Conservation (phyloP, 1,284 basidiomycete genomes). For the Mycosarcoma mackinlayi region DNA sequence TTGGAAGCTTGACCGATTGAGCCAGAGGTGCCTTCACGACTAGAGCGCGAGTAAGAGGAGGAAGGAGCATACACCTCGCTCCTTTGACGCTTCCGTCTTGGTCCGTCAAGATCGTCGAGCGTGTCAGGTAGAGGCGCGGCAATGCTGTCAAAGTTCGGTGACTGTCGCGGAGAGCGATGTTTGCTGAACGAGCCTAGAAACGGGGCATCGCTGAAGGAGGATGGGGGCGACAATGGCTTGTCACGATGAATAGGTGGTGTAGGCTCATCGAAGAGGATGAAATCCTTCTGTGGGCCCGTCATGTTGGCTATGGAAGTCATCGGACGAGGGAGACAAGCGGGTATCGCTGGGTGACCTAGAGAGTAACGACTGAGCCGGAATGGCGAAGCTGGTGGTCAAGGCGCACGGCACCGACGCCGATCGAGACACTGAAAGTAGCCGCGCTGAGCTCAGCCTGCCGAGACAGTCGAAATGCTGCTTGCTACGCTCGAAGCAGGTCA, state of each 20-base stretch:
- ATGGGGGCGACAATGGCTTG: conserved; percentile 6
- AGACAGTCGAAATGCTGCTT: neutral
- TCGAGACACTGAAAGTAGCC: too few relatives aligned
- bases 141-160: conserved; percentile 43
- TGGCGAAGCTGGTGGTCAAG: too few relatives aligned
- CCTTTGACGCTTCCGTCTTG: conserved; percentile 47
- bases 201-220: conserved; percentile 8
- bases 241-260: conserved; percentile 8
- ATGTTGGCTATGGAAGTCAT: conserved; percentile 20
- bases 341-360: neutral
- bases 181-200: conserved; percentile 28
- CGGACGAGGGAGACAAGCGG: neutral
- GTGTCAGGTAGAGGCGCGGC: conserved; percentile 21
- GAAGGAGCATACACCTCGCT: conserved; percentile 35
- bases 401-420: too few relatives aligned
- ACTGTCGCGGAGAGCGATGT: conserved; percentile 47
- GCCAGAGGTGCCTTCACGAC: conserved; percentile 19
- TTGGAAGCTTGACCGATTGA: conserved; percentile 22
- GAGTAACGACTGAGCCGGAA: too few relatives aligned
- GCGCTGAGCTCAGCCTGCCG: too few relatives aligned
- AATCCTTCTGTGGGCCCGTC: conserved; percentile 41
- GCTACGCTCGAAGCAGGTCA: neutral
- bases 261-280: conserved; percentile 58
- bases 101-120: conserved; percentile 25
- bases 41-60: conserved; percentile 19